Evolutionary conservation across 2,329 filamentous ascomycete genomes (phyloP).

Genomic region (Hawksworthiomyces lignivorus): DNA sequence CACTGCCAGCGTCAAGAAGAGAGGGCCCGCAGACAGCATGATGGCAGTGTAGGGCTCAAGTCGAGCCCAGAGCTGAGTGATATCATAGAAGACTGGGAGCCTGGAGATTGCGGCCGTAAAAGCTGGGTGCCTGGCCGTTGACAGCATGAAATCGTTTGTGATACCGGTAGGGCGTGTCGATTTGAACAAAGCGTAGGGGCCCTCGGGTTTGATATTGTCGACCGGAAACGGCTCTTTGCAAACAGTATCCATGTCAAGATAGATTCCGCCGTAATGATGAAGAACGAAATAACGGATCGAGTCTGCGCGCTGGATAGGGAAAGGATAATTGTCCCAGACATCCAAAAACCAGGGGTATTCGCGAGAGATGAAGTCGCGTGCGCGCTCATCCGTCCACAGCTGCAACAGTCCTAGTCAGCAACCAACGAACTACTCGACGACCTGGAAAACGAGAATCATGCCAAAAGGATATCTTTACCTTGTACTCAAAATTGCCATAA

Average conservation of each 20-base stretch:
- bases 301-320: conserved; percentile 71
- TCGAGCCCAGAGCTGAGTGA: conserved; percentile 51
- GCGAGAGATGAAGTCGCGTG: conserved; percentile 61
- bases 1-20: too few species aligned
- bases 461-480: too few species aligned
- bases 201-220: neutral
- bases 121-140: conserved; percentile 65
- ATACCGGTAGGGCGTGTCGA: conserved; percentile 66
- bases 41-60: conserved; percentile 64
- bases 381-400: conserved; percentile 69
- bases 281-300: conserved; percentile 74
- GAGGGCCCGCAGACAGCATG: conserved; percentile 69
- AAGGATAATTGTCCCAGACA: conserved; percentile 66
- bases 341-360: conserved; percentile 73
- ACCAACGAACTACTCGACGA: too few species aligned
- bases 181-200: conserved; percentile 5
- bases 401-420: too few species aligned
- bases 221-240: conserved; percentile 25
- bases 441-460: too few species aligned
- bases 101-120: conserved; percentile 62
- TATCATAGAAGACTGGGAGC: conserved; percentile 54
- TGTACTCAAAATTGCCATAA: too few species aligned
- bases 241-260: conserved; percentile 63
- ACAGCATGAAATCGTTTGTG: conserved; percentile 73
- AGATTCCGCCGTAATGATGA: conserved; percentile 69